phyloP scores from a whole-genome alignment of 2,329 filamentous ascomycete species.

The Cercospora sesami region DNA sequence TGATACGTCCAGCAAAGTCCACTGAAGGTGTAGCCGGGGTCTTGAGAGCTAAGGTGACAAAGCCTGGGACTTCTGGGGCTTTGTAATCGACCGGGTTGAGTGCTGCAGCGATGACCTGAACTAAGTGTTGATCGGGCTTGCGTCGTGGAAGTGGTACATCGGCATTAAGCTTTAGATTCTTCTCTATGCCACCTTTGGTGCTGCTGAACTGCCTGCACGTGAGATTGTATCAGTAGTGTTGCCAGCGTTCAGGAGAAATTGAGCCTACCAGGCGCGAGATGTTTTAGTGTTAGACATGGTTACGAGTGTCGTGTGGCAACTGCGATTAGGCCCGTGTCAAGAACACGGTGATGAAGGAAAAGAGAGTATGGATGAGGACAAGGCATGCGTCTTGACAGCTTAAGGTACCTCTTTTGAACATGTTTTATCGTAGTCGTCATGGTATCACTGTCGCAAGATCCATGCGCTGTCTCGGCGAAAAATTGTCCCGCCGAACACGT shows the following conservation, averaged over 20 bases:
- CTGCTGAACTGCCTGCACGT: slow-evolving; percentile 52
- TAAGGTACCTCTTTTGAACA: not conserved
- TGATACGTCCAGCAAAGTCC: slow-evolving; percentile 55
- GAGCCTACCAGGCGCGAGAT: slow-evolving; percentile 53
- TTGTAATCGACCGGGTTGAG: slow-evolving; percentile 66
- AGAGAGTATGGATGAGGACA: not conserved
- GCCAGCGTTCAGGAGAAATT: not conserved
- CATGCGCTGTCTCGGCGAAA: not conserved
- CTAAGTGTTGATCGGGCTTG: slow-evolving; percentile 51
- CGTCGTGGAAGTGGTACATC: slow-evolving; percentile 43
- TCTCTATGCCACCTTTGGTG: slow-evolving; percentile 52
- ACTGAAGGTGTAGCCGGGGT: slow-evolving; percentile 51
- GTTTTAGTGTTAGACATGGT: slow-evolving; percentile 32
- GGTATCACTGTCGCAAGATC: not conserved
- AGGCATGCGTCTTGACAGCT: not conserved
- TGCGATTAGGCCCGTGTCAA: not conserved
- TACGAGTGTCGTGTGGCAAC: not conserved
- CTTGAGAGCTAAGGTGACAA: slow-evolving; percentile 41
- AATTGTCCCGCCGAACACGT: not conserved
- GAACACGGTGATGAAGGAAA: not conserved
- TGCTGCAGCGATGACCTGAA: slow-evolving; percentile 55
- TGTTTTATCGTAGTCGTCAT: not conserved
- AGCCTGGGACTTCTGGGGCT: slow-evolving; percentile 52
- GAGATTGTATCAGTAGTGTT: not conserved
- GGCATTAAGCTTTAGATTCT: slow-evolving; percentile 52